Base-by-base conservation (phyloP, 192 early-diverging fungal species). In the Thoreauomyces humboldtii region DNA sequence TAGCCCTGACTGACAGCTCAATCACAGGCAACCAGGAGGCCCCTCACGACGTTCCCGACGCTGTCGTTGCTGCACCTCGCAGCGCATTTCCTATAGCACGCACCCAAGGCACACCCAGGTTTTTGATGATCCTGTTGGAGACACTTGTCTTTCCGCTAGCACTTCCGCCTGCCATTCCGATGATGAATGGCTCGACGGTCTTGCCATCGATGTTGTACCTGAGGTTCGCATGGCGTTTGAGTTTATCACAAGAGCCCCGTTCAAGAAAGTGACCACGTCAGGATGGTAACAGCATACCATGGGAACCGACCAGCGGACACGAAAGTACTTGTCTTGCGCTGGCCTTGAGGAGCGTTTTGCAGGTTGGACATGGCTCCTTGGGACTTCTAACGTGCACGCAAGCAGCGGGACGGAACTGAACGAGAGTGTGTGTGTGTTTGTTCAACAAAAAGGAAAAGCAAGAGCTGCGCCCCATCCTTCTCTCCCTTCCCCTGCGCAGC, bases 121-220 rank as follows among this genome's bases (percentile, higher is more conserved):
- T 56, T 62, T 76, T 62, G 57, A 82, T 79, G 50, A 84, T 84
- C 31, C 71, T 22, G 27, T 67, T 62, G 6, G 82, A 69, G 21
- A 84, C 82, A 35, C 75, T 71, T 17, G 82, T 84, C 63, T 84
- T 84, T 31, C 82, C 82, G 14, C 73, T 76, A 7, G 79, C 82
- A 27, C 71, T 72, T 22, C 80, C 82, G 36, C 82, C 82, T 15
- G 75, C 78, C 42, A 84, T 82, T 22, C 82, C 82, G 53, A 83
- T 83, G 19, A 83, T 78, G 59, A 77, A 82, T 4, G 79, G 79
- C 56, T 66, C 58, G 0, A 59, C n/a, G 3, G 68, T 48, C 41
- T 55, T 67, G 31, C 77, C 77, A n/a, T 73, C 68, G 28, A 65
- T 56, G 25, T 53, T 53, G 65, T 69, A 79, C 77, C 77, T 72